These are phyloP conservation scores for Coemansia sp. DNA, from an alignment of 192 early-diverging fungal genomes.

Conservation along the genomic window DNA sequence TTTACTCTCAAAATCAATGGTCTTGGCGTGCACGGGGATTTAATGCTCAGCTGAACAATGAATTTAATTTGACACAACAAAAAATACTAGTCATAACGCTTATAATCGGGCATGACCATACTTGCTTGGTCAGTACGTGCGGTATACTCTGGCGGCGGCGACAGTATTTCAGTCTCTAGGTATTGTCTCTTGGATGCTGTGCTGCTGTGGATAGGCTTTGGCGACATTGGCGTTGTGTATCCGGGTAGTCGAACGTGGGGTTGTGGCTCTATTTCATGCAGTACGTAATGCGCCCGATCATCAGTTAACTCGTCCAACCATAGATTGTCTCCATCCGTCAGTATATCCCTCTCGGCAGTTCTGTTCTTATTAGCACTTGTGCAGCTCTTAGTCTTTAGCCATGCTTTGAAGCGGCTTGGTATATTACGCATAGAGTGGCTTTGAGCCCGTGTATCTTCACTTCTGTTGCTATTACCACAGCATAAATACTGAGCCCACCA, in stretches of 20 bases:
- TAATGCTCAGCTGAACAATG: neutral
- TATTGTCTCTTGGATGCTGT: neutral
- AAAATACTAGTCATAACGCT: neutral
- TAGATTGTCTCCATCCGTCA: too few relatives aligned
- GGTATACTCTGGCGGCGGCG: neutral
- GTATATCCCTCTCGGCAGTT: neutral
- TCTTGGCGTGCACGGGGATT: neutral
- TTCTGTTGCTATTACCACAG: neutral
- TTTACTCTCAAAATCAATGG: neutral
- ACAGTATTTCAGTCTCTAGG: neutral
- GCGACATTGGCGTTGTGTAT: slow-evolving; percentile 1
- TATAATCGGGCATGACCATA: neutral
- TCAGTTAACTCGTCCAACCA: neutral
- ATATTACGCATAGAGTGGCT: neutral
- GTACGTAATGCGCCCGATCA: neutral
- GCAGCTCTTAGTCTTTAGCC: neutral
- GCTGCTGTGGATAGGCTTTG: neutral
- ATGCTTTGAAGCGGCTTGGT: neutral
- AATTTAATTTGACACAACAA: neutral
- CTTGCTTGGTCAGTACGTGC: neutral
- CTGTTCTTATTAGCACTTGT: neutral
- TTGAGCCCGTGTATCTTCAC: neutral
- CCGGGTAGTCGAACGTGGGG: neutral
- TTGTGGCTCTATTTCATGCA: neutral
- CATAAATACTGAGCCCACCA: neutral